Conservation (phyloP, 106 monocot species). For the Acorus gramineus region DNA sequence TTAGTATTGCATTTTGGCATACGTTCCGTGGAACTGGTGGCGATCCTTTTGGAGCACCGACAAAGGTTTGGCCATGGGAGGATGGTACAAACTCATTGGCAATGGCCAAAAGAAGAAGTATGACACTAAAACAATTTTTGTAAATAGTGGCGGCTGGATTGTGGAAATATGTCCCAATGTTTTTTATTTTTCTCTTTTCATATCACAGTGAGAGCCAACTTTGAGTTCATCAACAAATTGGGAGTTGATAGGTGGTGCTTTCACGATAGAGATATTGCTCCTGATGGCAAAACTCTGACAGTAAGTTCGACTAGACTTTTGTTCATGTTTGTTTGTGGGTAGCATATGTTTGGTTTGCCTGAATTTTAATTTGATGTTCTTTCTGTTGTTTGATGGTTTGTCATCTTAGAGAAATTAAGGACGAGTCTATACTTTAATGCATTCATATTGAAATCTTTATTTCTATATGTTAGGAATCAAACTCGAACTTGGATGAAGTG, state of each 20-base stretch:
- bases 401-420: neutral
- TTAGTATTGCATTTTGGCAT: constrained; percentile 99
- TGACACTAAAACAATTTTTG: constrained; percentile 3
- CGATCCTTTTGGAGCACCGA: constrained; percentile 90
- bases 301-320: constrained; percentile 17
- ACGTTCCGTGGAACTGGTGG: constrained; percentile 90
- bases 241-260: constrained; percentile 95
- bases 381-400: neutral
- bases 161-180: neutral
- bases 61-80: constrained; percentile 96
- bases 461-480: constrained; percentile 55
- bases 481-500: constrained; percentile 93
- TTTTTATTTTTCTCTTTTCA: neutral
- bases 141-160: neutral
- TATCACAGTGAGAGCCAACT: constrained; percentile 78
- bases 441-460: neutral
- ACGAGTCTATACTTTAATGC: neutral
- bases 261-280: constrained; percentile 98
- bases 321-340: too few relatives aligned
- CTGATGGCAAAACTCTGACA: constrained; percentile 78
- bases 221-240: constrained; percentile 88
- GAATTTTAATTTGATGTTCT: neutral
- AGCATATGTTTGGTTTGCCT: too few relatives aligned
- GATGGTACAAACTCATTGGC: constrained; percentile 86
- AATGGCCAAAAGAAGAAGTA: constrained; percentile 98